Evolutionary conservation across 164 flowering plant genomes (phyloP), one percentile per base, ranked within the genome.

Genomic region (Saururus chinensis): DNA sequence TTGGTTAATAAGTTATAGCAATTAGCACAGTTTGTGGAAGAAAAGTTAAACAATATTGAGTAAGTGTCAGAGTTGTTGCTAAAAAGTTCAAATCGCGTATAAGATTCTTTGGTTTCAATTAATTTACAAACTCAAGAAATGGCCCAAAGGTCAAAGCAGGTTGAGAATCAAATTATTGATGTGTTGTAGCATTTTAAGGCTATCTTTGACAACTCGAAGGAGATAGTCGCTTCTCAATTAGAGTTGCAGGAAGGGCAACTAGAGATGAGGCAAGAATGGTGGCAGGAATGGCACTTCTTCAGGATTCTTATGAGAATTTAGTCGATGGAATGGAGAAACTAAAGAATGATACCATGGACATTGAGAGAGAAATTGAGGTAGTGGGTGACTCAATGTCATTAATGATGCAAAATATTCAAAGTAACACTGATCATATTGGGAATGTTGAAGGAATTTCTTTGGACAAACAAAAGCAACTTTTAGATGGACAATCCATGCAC

Each of bases 401-500:
- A 52, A 81, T 72, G 80, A 86, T 88, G 95, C 66, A 68, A 5
- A 72, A 51, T 59, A 68, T 86, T 62, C 86, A 90, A 57, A 73
- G 57, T 40, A 86, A 70, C 72, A 87, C 97, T 8, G 83, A 86
- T 63, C 83, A 84, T 51, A 83, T 88, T 54, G 89, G 77, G 51
- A 62, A 65, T 51, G 70, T 79, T 56, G 84, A 91, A 4, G 91
- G 77, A 14, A 30, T 64, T 49, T 83, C 97, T 0, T 68, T 90
- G 7, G 86, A 81, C 19, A 86, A 81, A 72, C 97, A 90, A 55
- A 81, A 79, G 45, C 63, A 76, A 67, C 86, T 90, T 64, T 68
- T 90, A 11, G 82, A 82, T 56, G 86, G 86, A 5, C 95, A 90
- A 58, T 74, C 84, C 14, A 56, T 25, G 92, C 95, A 22, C 79